Conservation (phyloP, 352 stramenopile genomes). For the Pythium phragmitis region DNA sequence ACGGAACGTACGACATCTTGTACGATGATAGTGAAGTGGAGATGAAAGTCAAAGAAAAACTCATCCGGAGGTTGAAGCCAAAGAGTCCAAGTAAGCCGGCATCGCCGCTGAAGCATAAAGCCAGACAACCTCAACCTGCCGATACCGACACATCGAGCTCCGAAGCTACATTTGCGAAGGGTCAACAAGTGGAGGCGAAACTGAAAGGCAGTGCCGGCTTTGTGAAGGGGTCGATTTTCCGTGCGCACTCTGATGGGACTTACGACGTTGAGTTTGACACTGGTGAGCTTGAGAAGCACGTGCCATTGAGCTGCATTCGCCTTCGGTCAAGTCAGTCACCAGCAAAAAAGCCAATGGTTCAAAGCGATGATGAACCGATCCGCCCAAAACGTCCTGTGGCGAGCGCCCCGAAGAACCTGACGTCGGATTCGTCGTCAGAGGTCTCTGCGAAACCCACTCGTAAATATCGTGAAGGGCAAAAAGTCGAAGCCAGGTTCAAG, state of each 20-base stretch:
- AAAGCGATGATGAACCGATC: constrained; percentile 48
- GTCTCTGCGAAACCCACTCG: constrained; percentile 25
- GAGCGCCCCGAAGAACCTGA: constrained; percentile 29
- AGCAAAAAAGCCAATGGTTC: constrained; percentile 35
- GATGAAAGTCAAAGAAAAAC: constrained; percentile 41
- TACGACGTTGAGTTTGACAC: constrained; percentile 67
- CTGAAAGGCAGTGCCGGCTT: constrained; percentile 47
- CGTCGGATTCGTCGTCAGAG: constrained; percentile 38
- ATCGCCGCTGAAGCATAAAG: constrained; percentile 9
- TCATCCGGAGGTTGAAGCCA: constrained; percentile 38
- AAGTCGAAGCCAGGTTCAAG: constrained; percentile 41
- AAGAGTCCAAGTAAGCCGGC: constrained; percentile 37
- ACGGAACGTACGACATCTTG: constrained; percentile 68
- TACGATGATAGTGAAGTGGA: constrained; percentile 73
- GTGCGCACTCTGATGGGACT: constrained; percentile 48
- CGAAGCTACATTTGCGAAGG: constrained; percentile 42
- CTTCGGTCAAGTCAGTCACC: constrained; percentile 23
- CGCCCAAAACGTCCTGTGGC: constrained; percentile 38
- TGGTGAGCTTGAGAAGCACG: constrained; percentile 52
- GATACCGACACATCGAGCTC: constrained; percentile 35
- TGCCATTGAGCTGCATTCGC: constrained; percentile 39
- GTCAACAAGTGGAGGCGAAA: constrained; percentile 57
- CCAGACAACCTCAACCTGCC: constrained; percentile 12
- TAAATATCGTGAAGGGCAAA: constrained; percentile 27
- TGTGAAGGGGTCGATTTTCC: constrained; percentile 49